Base-by-base conservation (phyloP, 768 basidiomycete species). In the Rhodotorula sphaerocarpa region DNA sequence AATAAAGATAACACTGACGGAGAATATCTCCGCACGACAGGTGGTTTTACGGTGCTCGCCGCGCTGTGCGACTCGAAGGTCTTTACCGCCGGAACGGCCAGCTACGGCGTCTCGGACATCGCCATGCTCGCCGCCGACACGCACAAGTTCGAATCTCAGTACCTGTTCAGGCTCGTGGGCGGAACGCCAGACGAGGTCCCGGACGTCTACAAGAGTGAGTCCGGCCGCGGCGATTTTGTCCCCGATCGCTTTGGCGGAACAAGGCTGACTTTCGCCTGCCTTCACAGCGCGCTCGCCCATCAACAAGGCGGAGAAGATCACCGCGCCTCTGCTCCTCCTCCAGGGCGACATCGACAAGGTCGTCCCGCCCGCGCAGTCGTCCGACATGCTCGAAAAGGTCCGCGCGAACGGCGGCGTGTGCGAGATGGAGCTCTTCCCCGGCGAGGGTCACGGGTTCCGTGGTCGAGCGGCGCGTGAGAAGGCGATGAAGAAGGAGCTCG, bases 51-150 rank as follows among this genome's bases (percentile, higher is more conserved):
- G 3, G 79, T 79, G 9, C 80, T 90, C 39, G 78, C 76, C 0
- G 68, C 79, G 15, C 74, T 83, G 15, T 78, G 78, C 56, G 71
- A 74, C 34, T 73, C 76, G 18, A 76, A 73, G 15, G 78, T 79
- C 28, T 87, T 85, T 66, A 80, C 85, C 0, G 86, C 82, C 0
- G 85, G 81, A 0, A 79, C 83, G 3, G 83, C 82, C 0, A 76
- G 75, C n/a, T 90, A 79, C 69, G 88, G 88, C 0, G 77, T 90
- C 50, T 83, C 83, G 0, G 84, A 88, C 70, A 74, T 89, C 36
- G 73, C 72, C 16, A 77, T 73, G 52, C 78, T 89, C 14, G 80
- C 78, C 5, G 77, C 80, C 46, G 82, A 82, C 61, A 85, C 85
- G 10, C 86, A 89, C 76, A 90, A 74, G 66, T 61, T 64, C 57